phyloP scores from a whole-genome alignment of 176 grass and related monocot genomes.

The Oryza officinalis region DNA sequence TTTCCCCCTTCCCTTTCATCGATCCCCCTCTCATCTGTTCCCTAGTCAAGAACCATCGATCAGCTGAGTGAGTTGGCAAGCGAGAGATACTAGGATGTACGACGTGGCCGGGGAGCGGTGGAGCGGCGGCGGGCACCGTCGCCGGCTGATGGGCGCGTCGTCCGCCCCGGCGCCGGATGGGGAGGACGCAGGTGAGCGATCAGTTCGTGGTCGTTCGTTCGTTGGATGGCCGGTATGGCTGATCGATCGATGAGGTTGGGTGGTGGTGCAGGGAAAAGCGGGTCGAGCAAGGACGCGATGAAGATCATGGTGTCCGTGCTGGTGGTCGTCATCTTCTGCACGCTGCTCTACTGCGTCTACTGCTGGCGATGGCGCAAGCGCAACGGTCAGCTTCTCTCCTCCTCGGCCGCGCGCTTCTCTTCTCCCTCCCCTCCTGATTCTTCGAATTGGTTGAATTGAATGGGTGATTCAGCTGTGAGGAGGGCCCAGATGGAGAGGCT shows the following conservation, averaged over 20 bases:
- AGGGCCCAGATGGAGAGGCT: conserved; percentile 59
- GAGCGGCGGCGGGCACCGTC: not conserved
- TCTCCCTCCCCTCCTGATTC: not conserved
- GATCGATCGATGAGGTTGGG: not conserved
- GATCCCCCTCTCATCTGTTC: not conserved
- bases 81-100: no score
- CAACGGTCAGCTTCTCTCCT: conserved; percentile 48
- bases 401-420: no score
- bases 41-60: not conserved
- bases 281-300: conserved; percentile 51
- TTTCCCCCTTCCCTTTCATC: not conserved
- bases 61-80: not conserved
- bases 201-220: no score
- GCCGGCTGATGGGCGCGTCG: conserved; percentile 11
- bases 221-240: no score
- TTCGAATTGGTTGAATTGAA: not conserved
- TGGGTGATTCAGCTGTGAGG: conserved; percentile 49
- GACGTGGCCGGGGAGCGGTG: no score
- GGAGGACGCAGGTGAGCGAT: not conserved
- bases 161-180: not conserved
- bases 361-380: conserved; percentile 96
- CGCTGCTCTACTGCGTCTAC: conserved; percentile 77
- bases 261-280: not conserved
- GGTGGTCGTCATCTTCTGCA: conserved; percentile 64
- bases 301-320: conserved; percentile 71